A percentile compares a stretch with the other conserved stretches of the same genome.
These are phyloP conservation scores for Colletotrichum lupini DNA, from an alignment of 2,329 filamentous ascomycete species.

Conservation along the genomic window DNA sequence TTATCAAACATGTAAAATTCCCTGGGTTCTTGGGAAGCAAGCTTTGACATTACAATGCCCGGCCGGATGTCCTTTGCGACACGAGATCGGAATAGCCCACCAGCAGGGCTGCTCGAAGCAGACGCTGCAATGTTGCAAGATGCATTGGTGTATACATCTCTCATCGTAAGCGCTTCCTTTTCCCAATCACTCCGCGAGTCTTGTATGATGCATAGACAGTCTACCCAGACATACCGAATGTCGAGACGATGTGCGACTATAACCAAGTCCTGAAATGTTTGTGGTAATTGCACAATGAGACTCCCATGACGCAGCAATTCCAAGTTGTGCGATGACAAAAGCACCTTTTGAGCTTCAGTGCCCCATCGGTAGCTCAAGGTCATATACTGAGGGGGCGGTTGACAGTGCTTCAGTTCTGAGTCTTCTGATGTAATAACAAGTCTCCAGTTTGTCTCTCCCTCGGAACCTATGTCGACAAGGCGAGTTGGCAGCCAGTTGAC, in stretches of 20 bases:
- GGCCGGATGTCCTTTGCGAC: background rate
- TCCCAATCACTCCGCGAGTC: slow-evolving; percentile 36
- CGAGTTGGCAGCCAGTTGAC: background rate
- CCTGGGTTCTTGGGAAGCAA: background rate
- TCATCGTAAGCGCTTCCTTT: slow-evolving; percentile 34
- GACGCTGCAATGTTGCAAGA: slow-evolving; percentile 31
- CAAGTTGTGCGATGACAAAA: slow-evolving; percentile 11
- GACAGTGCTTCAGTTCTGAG: background rate
- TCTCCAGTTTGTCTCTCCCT: background rate
- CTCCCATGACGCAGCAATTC: background rate
- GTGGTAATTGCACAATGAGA: slow-evolving; percentile 16
- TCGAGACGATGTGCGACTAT: slow-evolving; percentile 29
- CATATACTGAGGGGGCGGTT: background rate
- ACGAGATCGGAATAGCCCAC: slow-evolving; percentile 27
- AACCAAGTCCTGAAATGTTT: slow-evolving; percentile 34
- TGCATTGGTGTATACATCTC: slow-evolving; percentile 31
- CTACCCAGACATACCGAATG: slow-evolving; percentile 37
- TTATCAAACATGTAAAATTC: background rate
- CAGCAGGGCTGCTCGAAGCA: background rate
- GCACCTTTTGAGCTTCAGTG: background rate
- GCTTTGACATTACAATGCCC: background rate
- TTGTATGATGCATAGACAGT: slow-evolving; percentile 38
- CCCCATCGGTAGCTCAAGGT: slow-evolving; percentile 38
- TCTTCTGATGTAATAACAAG: background rate
- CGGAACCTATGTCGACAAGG: background rate